These are phyloP conservation scores for Prunus fruticosa DNA, from an alignment of 306 rosid genomes.

Conservation along the genomic window DNA sequence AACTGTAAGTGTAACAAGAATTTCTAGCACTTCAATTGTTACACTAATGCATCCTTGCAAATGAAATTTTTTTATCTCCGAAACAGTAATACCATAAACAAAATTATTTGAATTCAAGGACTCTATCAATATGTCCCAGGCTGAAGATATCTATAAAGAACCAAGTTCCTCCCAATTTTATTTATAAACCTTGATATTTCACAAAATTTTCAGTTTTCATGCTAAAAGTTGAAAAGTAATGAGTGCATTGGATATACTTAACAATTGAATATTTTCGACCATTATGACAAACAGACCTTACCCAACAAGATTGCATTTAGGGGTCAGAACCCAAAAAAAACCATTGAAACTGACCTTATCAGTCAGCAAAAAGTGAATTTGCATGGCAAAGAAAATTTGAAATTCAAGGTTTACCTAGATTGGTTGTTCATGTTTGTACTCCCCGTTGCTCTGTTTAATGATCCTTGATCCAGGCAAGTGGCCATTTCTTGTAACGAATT, in stretches of 20 bases:
- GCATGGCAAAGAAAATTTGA: slow-evolving; percentile 5
- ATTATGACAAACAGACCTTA: slow-evolving; percentile 1
- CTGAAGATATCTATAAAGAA: not conserved
- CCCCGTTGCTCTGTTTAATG: slow-evolving; percentile 73
- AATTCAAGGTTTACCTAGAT: slow-evolving; percentile 53
- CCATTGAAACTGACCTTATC: slow-evolving; percentile 1
- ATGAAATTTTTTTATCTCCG: not conserved
- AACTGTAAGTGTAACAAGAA: slow-evolving; percentile 10
- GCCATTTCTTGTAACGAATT: slow-evolving; percentile 70
- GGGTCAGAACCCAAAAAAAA: slow-evolving; percentile 2
- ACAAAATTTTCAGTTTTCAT: not conserved
- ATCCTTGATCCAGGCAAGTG: slow-evolving; percentile 76
- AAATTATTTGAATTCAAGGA: not conserved
- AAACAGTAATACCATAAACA: not conserved
- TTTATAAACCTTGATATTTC: slow-evolving; percentile 5
- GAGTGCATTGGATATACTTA: not conserved
- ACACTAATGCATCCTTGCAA: not conserved
- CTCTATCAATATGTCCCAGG: not conserved
- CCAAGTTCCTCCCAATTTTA: not conserved
- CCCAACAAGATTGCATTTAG: not conserved
- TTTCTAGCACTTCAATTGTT: slow-evolving; percentile 19
- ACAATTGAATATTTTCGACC: not conserved
- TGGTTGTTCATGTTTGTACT: slow-evolving; percentile 91
- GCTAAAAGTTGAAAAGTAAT: not conserved
- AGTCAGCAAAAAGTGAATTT: slow-evolving; percentile 4